Evolutionary conservation across 108 stramenopile species (phyloP).

Genomic region (Licmophora abbreviata): DNA sequence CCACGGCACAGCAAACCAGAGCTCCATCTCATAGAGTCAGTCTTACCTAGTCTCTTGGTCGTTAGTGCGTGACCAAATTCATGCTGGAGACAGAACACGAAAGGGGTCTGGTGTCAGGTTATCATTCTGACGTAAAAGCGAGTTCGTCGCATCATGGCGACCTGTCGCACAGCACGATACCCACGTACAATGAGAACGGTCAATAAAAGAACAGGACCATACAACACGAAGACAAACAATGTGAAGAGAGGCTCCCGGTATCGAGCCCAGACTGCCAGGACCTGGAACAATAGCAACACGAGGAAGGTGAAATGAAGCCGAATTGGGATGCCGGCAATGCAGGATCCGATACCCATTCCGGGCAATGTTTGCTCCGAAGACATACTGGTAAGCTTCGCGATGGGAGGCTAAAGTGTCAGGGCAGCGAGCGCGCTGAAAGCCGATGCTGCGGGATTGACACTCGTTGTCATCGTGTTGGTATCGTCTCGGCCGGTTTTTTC

Average conservation of each 20-base stretch:
- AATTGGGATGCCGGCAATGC: neutral
- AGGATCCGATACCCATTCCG: conserved; percentile 7
- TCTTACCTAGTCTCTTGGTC: conserved; percentile 24
- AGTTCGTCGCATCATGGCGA: no score
- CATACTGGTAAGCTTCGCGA: no score
- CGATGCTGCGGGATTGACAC: no score
- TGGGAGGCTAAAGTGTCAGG: no score
- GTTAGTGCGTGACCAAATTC: conserved; percentile 38
- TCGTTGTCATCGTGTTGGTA: no score
- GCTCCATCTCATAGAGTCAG: no score
- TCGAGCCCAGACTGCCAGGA: neutral
- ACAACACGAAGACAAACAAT: conserved; percentile 29
- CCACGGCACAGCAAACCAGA: no score
- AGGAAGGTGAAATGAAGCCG: conserved; percentile 1
- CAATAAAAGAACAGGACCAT: conserved; percentile 15
- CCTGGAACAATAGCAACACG: neutral
- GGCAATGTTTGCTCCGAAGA: no score
- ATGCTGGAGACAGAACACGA: conserved; percentile 8
- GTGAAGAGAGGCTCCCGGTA: conserved; percentile 9
- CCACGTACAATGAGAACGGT: conserved; percentile 6
- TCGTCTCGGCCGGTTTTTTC: no score
- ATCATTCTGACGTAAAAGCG: no score
- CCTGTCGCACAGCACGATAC: neutral
- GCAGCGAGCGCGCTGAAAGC: no score
- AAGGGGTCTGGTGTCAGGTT: no score